Percentiles rank a stretch among this genome's conserved stretches.
Conservation (phyloP, 2,329 filamentous ascomycete species). For the Nothophoma quercina region DNA sequence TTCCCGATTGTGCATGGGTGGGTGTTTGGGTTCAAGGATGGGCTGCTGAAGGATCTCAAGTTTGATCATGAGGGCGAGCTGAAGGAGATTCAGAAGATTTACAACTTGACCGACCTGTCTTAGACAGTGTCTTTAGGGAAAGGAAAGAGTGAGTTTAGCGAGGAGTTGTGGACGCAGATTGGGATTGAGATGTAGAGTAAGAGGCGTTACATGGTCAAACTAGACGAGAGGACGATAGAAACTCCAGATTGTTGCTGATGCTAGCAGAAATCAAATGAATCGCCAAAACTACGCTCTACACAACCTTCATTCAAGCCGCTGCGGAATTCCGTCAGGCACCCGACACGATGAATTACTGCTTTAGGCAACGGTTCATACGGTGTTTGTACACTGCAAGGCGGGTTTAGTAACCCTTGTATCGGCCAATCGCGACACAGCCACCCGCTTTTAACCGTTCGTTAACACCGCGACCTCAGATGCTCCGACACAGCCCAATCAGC, state of each 20-base stretch:
- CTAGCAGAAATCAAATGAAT: background rate
- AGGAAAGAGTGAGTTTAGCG: constrained; percentile 4
- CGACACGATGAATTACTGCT: background rate
- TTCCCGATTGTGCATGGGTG: constrained; percentile 77
- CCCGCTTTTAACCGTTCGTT: background rate
- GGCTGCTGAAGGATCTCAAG: constrained; percentile 70
- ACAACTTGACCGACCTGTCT: constrained; percentile 54
- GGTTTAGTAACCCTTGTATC: too few relatives aligned
- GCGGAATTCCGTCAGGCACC: background rate
- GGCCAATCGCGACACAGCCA: too few relatives aligned
- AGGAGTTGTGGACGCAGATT: constrained; percentile 7
- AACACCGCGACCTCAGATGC: background rate
- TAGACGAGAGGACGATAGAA: too few relatives aligned
- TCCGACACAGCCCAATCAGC: background rate
- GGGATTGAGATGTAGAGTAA: constrained; percentile 2
- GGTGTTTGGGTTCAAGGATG: constrained; percentile 75
- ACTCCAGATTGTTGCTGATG: too few relatives aligned
- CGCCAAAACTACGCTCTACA: background rate
- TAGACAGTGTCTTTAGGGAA: background rate
- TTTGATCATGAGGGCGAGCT: constrained; percentile 67
- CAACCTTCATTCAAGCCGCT: background rate
- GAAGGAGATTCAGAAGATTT: constrained; percentile 69
- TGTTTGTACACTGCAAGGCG: background rate
- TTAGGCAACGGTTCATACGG: background rate
- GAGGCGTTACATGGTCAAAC: background rate